phyloP scores from a whole-genome alignment of 305 asterid genomes.

The Euphrasia arctica region DNA sequence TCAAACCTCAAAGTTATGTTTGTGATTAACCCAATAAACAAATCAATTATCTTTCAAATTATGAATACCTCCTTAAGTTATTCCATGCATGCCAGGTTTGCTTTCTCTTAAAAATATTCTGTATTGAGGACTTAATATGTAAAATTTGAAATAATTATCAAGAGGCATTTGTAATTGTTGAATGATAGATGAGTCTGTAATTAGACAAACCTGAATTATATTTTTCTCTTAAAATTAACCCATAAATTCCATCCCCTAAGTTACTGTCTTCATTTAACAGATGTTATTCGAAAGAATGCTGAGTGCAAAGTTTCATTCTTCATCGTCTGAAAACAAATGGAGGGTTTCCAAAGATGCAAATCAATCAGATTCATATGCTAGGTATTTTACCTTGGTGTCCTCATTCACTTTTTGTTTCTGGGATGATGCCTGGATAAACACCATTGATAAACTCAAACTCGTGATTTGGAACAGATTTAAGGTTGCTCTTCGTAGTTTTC shows the following conservation, averaged over 20 bases:
- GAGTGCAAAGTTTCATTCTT: slow-evolving; percentile 71
- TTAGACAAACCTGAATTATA: neutral
- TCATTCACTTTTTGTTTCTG: slow-evolving; percentile 13
- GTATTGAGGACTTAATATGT: neutral
- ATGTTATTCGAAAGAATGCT: slow-evolving; percentile 80
- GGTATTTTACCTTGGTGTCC: slow-evolving; percentile 43
- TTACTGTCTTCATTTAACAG: slow-evolving; percentile 39
- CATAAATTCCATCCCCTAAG: slow-evolving; percentile 12
- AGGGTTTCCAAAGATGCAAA: slow-evolving; percentile 45
- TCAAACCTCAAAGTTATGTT: no score
- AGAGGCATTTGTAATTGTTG: neutral
- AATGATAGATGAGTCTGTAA: neutral
- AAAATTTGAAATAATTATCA: neutral
- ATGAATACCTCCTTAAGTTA: neutral
- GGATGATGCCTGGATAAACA: slow-evolving; percentile 22
- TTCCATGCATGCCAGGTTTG: neutral
- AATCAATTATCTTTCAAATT: neutral
- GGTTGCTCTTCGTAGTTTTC: slow-evolving; percentile 69
- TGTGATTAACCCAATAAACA: neutral
- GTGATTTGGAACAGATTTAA: slow-evolving; percentile 59
- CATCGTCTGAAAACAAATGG: slow-evolving; percentile 77
- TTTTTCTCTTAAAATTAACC: neutral
- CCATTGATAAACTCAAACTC: slow-evolving; percentile 27
- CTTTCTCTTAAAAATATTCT: neutral
- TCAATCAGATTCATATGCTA: slow-evolving; percentile 70